Evolutionary conservation across 129 eudicot genomes (phyloP), one percentile per base, ranked within the genome.

Genomic region (Escallonia rubra): DNA sequence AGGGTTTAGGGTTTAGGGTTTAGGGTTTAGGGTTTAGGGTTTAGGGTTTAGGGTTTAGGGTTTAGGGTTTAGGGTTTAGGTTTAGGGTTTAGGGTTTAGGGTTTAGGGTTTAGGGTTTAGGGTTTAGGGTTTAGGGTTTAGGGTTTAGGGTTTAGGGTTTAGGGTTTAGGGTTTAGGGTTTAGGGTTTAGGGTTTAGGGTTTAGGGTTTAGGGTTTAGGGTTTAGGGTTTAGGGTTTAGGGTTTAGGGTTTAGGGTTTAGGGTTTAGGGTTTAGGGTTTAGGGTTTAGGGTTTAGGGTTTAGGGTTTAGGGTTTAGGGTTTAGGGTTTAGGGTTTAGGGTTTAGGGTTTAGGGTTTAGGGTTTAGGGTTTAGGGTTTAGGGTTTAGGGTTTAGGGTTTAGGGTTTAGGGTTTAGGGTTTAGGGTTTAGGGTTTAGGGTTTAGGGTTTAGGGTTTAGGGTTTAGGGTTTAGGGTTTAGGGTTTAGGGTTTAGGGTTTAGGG

Each of bases 391-490:
- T 61, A 40, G n/a, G 48, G 65, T 47, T 41, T 61, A 40, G 10
- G 48, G 65, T 47, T 41, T 61, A 40, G 10, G 48, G 65, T 47
- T 41, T 61, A 11, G 3, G 64, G 75, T 67, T 59, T 70, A 59
- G 47, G 75, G 75, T 67, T 70, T 70, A 59, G 60, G 67, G 67
- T 47, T 70, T 70, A 47, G 49, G 67, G 75, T 67, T 70, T 70
- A 47, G 60, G 67, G 75, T 59, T 59, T 70, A 47, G 48, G 74
- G 74, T 57, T 69, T 69, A 45, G 59, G 74, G 61, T 23, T 69
- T 57, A 45, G 59, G 66, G 65, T 57, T 69, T 69, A 45, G 59
- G 74, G 74, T 57, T 69, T 69, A 57, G 59, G 74, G 74, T 65
- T 69, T 69, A 57, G 43, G 55, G 65, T 65, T 57, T 69, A 16